Evolutionary conservation across 768 basidiomycete genomes (phyloP), one percentile per base, ranked within the genome.

Genomic region (Peribolospora baueri): DNA sequence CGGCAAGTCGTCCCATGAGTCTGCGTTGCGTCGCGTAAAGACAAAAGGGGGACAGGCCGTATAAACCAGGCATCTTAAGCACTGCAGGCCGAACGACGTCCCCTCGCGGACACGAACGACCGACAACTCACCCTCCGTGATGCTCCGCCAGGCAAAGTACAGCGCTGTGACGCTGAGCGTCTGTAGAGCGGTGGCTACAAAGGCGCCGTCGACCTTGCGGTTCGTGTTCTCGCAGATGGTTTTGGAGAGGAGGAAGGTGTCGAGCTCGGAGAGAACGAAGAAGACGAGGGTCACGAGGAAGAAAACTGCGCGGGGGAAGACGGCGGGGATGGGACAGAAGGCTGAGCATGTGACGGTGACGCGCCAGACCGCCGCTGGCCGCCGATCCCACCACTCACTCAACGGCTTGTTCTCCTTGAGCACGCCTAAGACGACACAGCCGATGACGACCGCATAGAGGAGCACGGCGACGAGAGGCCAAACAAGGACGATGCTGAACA

Each of bases 131-230:
- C 84, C 83, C 77, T 90, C 86, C 13, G 86, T 88, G 56, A 88
- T 84, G 65, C 79, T 79, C 67, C 72, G 72, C 88, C 88, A 91
- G n/a, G 76, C 85, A 11, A 79, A 64, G 65, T 76, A 87, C 14
- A 91, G 58, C 3, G 76, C 68, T 8, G 70, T 74, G 1, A 91
- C 76, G 0, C 81, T 69, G 0, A 75, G 78, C 0, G 84, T 84
- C 64, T 91, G 84, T 49, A 91, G 70, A 4, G 88, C 53, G 0
- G 90, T 90, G 1, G 84, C 81, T 37, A 93, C 65, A 66, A 93
- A 91, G 3, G 81, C 78, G 4, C 84, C 84, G 67, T 95, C 91
- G 14, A 93, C 70, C 65, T 78, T 82, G 40, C 68, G 66, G 55
- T 74, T 71, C 13, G 84, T 62, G 37, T 60, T 61, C 37, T 69